Base-by-base conservation (phyloP, 2,329 filamentous ascomycete species). In the Diaporthe citri region DNA sequence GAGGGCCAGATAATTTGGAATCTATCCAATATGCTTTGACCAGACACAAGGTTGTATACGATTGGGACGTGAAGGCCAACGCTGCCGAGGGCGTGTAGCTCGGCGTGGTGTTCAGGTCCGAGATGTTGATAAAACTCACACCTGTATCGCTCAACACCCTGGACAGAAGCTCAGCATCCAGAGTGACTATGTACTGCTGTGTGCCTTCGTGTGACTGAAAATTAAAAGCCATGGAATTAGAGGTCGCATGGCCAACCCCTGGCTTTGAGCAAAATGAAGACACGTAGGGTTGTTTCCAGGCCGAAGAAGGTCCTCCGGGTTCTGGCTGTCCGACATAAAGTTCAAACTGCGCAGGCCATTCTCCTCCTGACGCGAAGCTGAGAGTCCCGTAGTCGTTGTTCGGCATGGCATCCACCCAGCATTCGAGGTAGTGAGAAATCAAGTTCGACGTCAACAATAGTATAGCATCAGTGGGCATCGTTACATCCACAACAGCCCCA, bases 351-450 rank as follows among this genome's bases (percentile, higher is more conserved):
- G 25, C n/a, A 28, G n/a, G 59, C 36, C 39, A 43, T 5, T 17
- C 12, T 7, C n/a, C 13, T 43, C 12, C 2, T 8, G 17, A 36
- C 22, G 9, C 9, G 17, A 36, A 57, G 7, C 4, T 9, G 55
- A 3, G 1, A 7, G 31, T 5, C 2, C 2, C 1, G 8, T 7
- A 10, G 15, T 1, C 31, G 10, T 3, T 2, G 13, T 7, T 13
- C 28, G 15, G 25, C 0, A 9, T 34, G 25, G 25, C 12, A 0
- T 12, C 31, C 3, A 25, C 0, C 59, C 59, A 62, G n/a, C n/a
- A 31, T 6, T 1, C 22, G 2, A 20, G 12, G 7, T 62, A 62
- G 9, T 43, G 3, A 15, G 10, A 3, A 28, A 28, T 3, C 4
- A 41, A 9, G 2, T 1, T 0, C 9, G 41, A 2, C 34, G 36